Evolutionary conservation across 345 rosid species (phyloP), one percentile per base, ranked within the genome.

Genomic region (Salix brachista): DNA sequence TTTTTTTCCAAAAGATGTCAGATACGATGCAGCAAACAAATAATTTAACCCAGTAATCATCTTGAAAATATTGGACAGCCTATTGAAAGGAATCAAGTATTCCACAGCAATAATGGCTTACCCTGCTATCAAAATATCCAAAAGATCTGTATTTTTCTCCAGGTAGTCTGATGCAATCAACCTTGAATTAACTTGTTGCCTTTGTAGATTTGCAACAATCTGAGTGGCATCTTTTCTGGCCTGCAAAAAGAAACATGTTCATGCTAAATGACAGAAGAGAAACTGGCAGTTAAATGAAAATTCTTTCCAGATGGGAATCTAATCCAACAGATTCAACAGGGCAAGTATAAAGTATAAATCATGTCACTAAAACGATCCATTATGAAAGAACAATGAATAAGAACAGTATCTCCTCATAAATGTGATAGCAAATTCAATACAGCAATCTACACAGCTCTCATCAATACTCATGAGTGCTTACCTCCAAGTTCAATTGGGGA

Each of bases 211-310:
- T 44, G 99, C 99, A 71, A 94, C 97, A 79, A 96, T 94, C 86
- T 93, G 98, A 30, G 99, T 96, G 76, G 95, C 97, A 90, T 96
- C 99, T 87, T 92, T 96, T 71, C 97, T 88, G 6, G 99, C 82
- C 99, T 96, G 89, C 83, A 86, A 71, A 79, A 73, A 32, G 17
- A 73, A 28, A 73, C 19, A 56, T 12, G 42, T 18, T 58, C 79
- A 75, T 36, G 54, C 68, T 60, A 83, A 54, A 73, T 54, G 54
- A 71, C 44, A 41, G 66, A 19, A 70, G 62, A 65, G 46, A 67
- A 32, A 64, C 16, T 48, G 60, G 18, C 25, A 64, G 19, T 13
- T n/a, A 23, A 23, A 36, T 46, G 70, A 61, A 68, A 39, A 16
- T n/a, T 32, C 30, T 1, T 18, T 66, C n/a, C 23, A 73, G 18